Evolutionary conservation across 108 stramenopile species (phyloP), one percentile per base, ranked within the genome.

Genomic region (Skeletonema grethae): DNA sequence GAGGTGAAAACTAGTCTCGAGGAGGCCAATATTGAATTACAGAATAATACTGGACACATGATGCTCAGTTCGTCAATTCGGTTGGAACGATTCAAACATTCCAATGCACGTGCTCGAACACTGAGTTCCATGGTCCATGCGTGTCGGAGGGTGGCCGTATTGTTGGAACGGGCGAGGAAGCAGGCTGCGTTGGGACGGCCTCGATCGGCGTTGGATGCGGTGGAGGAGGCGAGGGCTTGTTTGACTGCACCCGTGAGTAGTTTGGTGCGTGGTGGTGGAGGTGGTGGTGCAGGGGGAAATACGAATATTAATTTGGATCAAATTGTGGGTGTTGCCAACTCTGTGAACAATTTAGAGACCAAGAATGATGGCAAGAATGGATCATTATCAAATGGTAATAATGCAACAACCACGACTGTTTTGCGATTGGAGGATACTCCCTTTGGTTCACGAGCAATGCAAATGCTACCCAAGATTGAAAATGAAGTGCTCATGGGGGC

Each of bases 401-500:
- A 60, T 34, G 24, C 70, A 63, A 32, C 61, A 31, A 68, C 72
- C 18, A 31, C 77, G 28, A 61, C 81, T 32, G 63, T 84, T 20
- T 24, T 89, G 25, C 79, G 71, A 10, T 72, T 95, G 15, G 87
- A 93, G 71, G 90, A 95, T 50, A 95, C 95, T 4, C 95, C 95
- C 31, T 93, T 95, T 82, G 95, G 95, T 18, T 61, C 74, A 20
- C 69, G 92, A n/a, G 95, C 95, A 38, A 86, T 82, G 64, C 79
- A 88, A 66, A 84, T 92, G 80, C 67, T 95, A 9, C 95, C 95
- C 8, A 95, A 92, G 75, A 93, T 95, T 69, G 95, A 95, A 69
- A 93, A 90, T 46, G 92, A 95, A 73, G 95, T 95, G 8, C 56
- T 93, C 15, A 89, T 90, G 83, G 86, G 87, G 12, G 95, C 95